Evolutionary conservation across 2,329 filamentous ascomycete species (phyloP).

Genomic region (Aspergillus sclerotialis): DNA sequence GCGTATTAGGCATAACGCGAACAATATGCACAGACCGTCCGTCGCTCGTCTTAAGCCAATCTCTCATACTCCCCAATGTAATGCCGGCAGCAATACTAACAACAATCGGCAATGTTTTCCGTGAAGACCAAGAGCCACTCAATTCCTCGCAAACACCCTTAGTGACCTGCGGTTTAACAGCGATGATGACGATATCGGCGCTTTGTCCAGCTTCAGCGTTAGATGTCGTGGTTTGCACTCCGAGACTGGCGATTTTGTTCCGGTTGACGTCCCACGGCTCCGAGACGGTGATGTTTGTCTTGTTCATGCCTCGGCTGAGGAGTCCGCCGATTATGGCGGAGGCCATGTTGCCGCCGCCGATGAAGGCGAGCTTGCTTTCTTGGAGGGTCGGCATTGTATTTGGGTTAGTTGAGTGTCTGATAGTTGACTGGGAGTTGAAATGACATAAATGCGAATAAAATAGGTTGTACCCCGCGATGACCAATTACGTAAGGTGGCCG

Average conservation of each 20-base stretch:
- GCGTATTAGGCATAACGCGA: conserved; percentile 31
- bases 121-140: conserved; percentile 17
- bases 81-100: conserved; percentile 30
- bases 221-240: conserved; percentile 23
- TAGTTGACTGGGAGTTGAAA: too few relatives aligned
- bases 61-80: conserved; percentile 21
- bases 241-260: conserved; percentile 23
- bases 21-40: conserved; percentile 20
- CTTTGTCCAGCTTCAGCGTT: conserved; percentile 20
- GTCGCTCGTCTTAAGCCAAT: conserved; percentile 21
- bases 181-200: conserved; percentile 26
- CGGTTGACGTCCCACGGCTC: conserved; percentile 31
- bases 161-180: conserved; percentile 28
- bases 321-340: conserved; percentile 29
- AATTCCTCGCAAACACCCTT: conserved; percentile 27
- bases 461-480: too few relatives aligned
- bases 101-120: conserved; percentile 19
- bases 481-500: too few relatives aligned
- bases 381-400: conserved; percentile 23
- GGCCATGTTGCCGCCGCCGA: conserved; percentile 32
- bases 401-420: too few relatives aligned
- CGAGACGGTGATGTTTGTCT: conserved; percentile 26
- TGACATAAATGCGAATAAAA: too few relatives aligned
- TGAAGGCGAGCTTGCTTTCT: conserved; percentile 28
- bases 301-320: conserved; percentile 19